Evolutionary conservation across 192 early-diverging fungal genomes (phyloP).

Genomic region (Phycomyces nitens): DNA sequence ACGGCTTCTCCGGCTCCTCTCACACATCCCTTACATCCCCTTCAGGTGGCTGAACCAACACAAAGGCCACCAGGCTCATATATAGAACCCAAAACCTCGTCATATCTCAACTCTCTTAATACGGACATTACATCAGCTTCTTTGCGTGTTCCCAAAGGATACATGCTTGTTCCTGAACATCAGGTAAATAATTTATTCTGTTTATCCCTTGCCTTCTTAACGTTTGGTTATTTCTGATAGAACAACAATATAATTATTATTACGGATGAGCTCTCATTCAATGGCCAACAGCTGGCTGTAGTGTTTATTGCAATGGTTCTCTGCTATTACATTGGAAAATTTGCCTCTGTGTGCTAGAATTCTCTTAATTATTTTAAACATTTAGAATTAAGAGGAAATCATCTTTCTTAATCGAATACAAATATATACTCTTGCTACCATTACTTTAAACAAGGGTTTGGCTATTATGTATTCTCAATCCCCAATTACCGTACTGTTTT

Average conservation of each 20-base stretch:
- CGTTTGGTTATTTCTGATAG: not conserved
- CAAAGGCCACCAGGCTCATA: not conserved
- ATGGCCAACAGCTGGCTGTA: constrained; percentile 36
- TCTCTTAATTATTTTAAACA: constrained; percentile 4
- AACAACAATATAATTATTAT: constrained; percentile 40
- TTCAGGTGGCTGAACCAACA: too few species aligned
- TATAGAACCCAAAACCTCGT: not conserved
- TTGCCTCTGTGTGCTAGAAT: constrained; percentile 14
- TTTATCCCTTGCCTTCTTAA: not conserved
- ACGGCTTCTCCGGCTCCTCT: too few species aligned
- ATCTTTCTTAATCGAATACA: not conserved
- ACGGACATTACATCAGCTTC: not conserved
- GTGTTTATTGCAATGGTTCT: constrained; percentile 38
- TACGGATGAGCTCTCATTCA: constrained; percentile 37
- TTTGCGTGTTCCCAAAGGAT: constrained; percentile 23
- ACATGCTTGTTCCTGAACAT: constrained; percentile 23
- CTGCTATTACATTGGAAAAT: constrained; percentile 39
- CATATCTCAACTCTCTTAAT: not conserved
- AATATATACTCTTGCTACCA: too few species aligned
- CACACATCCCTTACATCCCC: too few species aligned
- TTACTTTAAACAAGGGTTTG: too few species aligned
- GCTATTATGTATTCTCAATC: too few species aligned
- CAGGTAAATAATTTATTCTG: constrained; percentile 2
- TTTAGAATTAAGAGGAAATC: not conserved
- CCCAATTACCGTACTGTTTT: too few species aligned